Evolutionary conservation across 176 grass and related monocot species (phyloP), one percentile per base, ranked within the genome.

Genomic region (Oryza glaberrima): DNA sequence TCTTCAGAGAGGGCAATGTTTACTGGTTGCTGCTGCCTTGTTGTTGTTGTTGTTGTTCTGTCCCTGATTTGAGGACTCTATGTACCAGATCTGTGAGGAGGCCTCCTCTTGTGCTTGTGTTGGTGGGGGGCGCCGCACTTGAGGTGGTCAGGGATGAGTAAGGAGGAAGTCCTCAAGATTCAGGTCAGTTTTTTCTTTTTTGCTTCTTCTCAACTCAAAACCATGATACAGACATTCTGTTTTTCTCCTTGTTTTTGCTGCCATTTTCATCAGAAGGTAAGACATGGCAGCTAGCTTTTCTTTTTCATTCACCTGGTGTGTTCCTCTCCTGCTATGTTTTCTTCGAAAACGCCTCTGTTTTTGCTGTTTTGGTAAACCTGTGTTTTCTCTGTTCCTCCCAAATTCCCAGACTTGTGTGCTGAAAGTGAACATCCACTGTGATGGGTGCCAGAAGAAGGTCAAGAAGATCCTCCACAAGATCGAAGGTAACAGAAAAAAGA

Each of bases 401-500:
- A 74, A 78, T 74, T n/a, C 61, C 2, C 88, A 98, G 95, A 98
- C 90, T 32, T 93, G 84, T 47, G 86, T 94, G 60, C 69, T 98
- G 35, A 98, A 94, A 69, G 95, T 98, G 43, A 93, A 94, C 85
- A 93, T 98, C n/a, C 95, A 98, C 82, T 98, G 95, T 35, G 92
- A 98, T 70, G 95, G 95, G 8, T 98, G 95, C 75, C 90, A 91
- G 86, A 94, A 94, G 88, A 98, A 98, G 84, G 92, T 98, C 17
- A 98, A 93, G 92, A 98, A 98, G 84, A 85, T 98, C 64, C 92
- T 98, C 36, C 84, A 90, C 65, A 95, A 98, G 87, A 94, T 98
- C 10, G 91, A 98, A 1, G 96, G 96, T 98, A 78, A 58, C 11
- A 7, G 1, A 28, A 15, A 15, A 15, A 69, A 51, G 30, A 51